phyloP scores from a whole-genome alignment of 1,284 basidiomycete species.

The Phylloboletellus chloephorus region DNA sequence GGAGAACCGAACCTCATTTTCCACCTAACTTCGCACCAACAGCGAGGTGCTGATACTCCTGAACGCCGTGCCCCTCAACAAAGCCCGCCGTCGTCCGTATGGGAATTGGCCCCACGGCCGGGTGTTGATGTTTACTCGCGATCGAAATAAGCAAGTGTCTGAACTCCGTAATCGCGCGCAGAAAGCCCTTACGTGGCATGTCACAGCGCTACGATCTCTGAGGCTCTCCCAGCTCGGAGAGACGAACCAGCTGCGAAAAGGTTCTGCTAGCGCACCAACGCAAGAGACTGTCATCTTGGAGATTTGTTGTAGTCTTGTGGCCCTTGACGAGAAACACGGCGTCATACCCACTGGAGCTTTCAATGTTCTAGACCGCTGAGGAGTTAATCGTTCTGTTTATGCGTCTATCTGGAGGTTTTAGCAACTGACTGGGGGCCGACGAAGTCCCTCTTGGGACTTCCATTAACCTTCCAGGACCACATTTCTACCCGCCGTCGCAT shows the following conservation, averaged over 20 bases:
- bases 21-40: too few species aligned
- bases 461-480: background rate
- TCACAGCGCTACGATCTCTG: background rate
- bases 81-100: too few species aligned
- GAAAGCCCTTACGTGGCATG: slow-evolving; percentile 3
- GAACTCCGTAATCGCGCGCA: slow-evolving; percentile 3
- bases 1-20: too few species aligned
- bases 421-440: too few species aligned
- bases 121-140: too few species aligned
- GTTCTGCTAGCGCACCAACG: background rate
- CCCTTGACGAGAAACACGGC: background rate
- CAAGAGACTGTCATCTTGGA: slow-evolving; percentile 1
- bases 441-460: background rate
- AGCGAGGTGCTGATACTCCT: too few species aligned
- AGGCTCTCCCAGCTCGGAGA: background rate
- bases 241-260: background rate
- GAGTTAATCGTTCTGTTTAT: too few species aligned
- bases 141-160: too few species aligned
- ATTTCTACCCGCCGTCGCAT: background rate
- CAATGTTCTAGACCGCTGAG: too few species aligned
- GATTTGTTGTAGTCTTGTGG: background rate
- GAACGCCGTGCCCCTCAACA: too few species aligned
- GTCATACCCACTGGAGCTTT: background rate
- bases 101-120: too few species aligned
- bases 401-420: too few species aligned